Conservation (phyloP, 2,329 filamentous ascomycete genomes). For the Stylonectria norvegica region DNA sequence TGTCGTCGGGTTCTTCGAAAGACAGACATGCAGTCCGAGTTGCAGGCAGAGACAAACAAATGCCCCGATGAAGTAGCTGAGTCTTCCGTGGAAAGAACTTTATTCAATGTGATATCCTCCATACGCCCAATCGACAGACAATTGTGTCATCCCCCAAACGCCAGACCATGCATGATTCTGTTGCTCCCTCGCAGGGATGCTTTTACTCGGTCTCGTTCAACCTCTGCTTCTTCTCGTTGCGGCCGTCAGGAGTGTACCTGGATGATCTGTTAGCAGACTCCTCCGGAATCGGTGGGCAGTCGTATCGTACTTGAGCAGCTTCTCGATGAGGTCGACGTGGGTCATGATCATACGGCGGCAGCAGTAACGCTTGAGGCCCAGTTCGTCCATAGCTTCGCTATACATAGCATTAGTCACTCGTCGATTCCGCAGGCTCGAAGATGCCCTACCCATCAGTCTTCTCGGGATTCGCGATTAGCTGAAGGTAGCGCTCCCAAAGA, state of each 20-base stretch:
- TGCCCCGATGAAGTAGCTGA: too few species aligned
- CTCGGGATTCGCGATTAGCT: slow-evolving; percentile 72
- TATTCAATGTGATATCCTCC: slow-evolving; percentile 23
- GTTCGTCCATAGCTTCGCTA: slow-evolving; percentile 93
- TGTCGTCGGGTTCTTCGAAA: too few species aligned
- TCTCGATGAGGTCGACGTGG: slow-evolving; percentile 97
- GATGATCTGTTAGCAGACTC: slow-evolving; percentile 10
- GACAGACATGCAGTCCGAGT: too few species aligned
- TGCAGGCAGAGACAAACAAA: too few species aligned
- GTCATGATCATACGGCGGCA: slow-evolving; percentile 99
- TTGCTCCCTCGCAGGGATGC: slow-evolving; percentile 8
- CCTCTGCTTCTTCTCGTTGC: slow-evolving; percentile 57
- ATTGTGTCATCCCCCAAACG: slow-evolving; percentile 30
- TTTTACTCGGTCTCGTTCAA: slow-evolving; percentile 36
- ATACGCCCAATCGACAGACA: slow-evolving; percentile 28
- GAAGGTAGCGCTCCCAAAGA: slow-evolving; percentile 94
- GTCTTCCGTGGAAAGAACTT: slow-evolving; percentile 5
- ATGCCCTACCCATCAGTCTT: slow-evolving; percentile 68
- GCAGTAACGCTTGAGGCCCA: slow-evolving; percentile 94
- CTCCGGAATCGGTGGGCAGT: background rate
- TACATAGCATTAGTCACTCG: slow-evolving; percentile 22
- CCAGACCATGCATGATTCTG: slow-evolving; percentile 29
- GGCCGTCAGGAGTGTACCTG: slow-evolving; percentile 61
- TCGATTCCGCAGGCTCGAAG: background rate
- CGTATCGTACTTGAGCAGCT: slow-evolving; percentile 76